Percentiles rank a stretch among this genome's conserved stretches.
Evolutionary conservation across 225 moss, liverwort and hornwort genomes (phyloP).

Genomic region (Climacium dendroides): DNA sequence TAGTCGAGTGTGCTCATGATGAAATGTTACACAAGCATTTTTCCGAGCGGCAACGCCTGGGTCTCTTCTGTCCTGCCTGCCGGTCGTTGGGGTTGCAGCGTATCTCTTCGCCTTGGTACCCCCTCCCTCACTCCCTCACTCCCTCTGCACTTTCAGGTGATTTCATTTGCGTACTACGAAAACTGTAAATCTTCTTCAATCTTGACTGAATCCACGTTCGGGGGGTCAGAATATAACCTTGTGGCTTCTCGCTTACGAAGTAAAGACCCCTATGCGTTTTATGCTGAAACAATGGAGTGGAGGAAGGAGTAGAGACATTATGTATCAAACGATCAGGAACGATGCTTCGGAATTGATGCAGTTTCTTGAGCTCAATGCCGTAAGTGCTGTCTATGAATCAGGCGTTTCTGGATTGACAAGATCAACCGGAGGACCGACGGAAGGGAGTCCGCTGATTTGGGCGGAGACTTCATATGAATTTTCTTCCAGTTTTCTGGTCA

Average conservation of each 20-base stretch:
- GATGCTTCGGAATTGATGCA: background rate
- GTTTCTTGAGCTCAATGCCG: background rate
- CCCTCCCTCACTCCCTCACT: background rate
- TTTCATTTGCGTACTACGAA: background rate
- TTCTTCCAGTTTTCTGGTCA: background rate
- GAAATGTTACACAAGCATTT: background rate
- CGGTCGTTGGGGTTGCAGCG: background rate
- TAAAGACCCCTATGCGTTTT: background rate
- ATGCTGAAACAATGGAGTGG: background rate
- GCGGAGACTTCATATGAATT: background rate
- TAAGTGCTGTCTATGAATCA: background rate
- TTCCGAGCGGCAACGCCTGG: background rate
- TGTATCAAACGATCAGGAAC: background rate
- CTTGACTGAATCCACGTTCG: background rate
- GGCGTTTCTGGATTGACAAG: conserved; percentile 20
- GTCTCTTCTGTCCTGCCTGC: background rate
- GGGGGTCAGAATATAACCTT: background rate
- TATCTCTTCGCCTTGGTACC: conserved; percentile 13
- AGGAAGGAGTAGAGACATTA: background rate
- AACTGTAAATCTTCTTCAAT: background rate
- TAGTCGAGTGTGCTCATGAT: background rate
- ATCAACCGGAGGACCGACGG: background rate
- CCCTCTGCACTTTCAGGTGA: background rate
- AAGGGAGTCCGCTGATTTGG: background rate
- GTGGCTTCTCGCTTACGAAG: background rate